These are phyloP conservation scores for Hypoxylon subgilvum DNA, from an alignment of 495 filamentous ascomycete species.

Conservation along the genomic window DNA sequence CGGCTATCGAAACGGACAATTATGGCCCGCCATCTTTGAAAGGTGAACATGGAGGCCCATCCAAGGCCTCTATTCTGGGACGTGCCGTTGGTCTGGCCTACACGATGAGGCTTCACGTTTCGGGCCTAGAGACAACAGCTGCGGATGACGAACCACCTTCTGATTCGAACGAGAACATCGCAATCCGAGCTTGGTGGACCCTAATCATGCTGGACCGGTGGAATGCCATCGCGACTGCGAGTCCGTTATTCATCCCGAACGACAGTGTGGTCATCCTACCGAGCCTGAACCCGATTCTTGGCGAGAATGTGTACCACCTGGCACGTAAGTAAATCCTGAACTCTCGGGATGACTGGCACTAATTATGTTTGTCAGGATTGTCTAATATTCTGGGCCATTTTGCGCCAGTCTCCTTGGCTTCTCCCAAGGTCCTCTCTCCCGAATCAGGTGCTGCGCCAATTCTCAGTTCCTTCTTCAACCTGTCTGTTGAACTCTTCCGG, in stretches of 20 bases:
- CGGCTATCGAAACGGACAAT: conserved; percentile 66
- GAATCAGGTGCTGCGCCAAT: conserved; percentile 26
- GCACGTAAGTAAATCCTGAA: conserved; percentile 63
- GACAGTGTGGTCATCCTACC: conserved; percentile 64
- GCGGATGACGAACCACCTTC: conserved; percentile 56
- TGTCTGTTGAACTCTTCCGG: conserved; percentile 53
- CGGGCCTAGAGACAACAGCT: conserved; percentile 33
- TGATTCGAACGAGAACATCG: conserved; percentile 74
- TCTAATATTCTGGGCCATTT: conserved; percentile 47
- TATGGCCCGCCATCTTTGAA: conserved; percentile 44
- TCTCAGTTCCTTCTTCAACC: conserved; percentile 37
- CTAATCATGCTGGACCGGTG: conserved; percentile 76
- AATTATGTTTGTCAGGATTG: conserved; percentile 40
- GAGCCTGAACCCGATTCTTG: conserved; percentile 70
- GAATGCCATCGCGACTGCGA: conserved; percentile 72
- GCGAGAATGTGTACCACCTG: conserved; percentile 67
- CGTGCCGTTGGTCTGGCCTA: conserved; percentile 66
- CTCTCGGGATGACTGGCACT: conserved; percentile 25
- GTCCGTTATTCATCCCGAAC: conserved; percentile 64
- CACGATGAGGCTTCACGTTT: conserved; percentile 60
- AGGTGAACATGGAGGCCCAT: conserved; percentile 39
- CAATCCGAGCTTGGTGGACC: conserved; percentile 75
- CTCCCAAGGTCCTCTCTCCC: conserved; percentile 23
- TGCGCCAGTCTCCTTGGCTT: conserved; percentile 33
- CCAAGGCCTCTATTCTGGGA: conserved; percentile 54